Evolutionary conservation across 495 filamentous ascomycete species (phyloP).

Genomic region (Ramalina intermedia): DNA sequence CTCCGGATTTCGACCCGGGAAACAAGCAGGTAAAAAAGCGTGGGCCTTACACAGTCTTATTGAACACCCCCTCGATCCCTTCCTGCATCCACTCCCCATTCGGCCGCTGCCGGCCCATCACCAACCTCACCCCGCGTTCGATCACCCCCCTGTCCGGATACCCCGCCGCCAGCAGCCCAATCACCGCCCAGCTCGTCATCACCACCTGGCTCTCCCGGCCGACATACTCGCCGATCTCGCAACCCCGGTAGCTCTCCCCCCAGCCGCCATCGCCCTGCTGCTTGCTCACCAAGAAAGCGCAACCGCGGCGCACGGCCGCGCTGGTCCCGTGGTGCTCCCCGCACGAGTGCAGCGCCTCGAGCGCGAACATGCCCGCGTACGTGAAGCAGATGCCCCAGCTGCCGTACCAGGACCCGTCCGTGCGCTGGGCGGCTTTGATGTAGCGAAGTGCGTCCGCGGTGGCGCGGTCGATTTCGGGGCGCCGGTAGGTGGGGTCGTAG

Average conservation of each 20-base stretch:
- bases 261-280: slow-evolving; percentile 86
- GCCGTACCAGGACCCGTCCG: slow-evolving; percentile 88
- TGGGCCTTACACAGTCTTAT: slow-evolving; percentile 74
- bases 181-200: slow-evolving; percentile 82
- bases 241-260: slow-evolving; percentile 85
- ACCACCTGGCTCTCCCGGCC: slow-evolving; percentile 69
- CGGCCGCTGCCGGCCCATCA: slow-evolving; percentile 69
- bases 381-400: slow-evolving; percentile 97
- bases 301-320: slow-evolving; percentile 52
- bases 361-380: slow-evolving; percentile 89
- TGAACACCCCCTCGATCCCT: slow-evolving; percentile 94
- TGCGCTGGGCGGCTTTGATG: slow-evolving; percentile 65
- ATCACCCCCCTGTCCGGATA: slow-evolving; percentile 67
- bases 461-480: slow-evolving; percentile 56
- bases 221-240: slow-evolving; percentile 44
- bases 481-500: slow-evolving; percentile 60
- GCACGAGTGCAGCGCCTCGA: slow-evolving; percentile 68
- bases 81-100: slow-evolving; percentile 96
- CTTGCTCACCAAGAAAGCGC: slow-evolving; percentile 69
- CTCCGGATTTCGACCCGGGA: too few relatives aligned
- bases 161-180: slow-evolving; percentile 69
- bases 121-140: slow-evolving; percentile 57
- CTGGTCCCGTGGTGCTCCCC: slow-evolving; percentile 73
- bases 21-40: background rate
- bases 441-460: slow-evolving; percentile 58